These are phyloP conservation scores for Thalassia testudinum DNA, from an alignment of 116 monocot genomes.

Conservation along the genomic window DNA sequence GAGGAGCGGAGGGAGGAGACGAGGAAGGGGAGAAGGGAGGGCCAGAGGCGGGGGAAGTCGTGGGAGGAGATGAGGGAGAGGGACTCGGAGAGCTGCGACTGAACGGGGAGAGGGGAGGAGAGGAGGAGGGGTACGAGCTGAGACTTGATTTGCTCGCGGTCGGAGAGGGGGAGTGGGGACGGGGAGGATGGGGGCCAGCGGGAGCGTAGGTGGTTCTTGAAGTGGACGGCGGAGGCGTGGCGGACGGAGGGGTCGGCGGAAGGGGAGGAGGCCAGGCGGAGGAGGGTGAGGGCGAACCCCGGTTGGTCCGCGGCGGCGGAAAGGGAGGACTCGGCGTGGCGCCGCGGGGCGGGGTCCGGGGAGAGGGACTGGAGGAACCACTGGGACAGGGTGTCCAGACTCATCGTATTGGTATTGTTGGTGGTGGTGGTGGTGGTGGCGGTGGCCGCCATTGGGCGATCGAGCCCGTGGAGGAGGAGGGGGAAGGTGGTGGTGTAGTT, in stretches of 20 bases:
- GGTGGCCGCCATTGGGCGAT: no score
- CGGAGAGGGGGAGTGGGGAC: conserved; percentile 28
- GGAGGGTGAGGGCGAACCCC: conserved; percentile 60
- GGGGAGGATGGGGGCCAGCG: conserved; percentile 40
- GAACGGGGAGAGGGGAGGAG: conserved; percentile 44
- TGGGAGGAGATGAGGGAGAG: conserved; percentile 47
- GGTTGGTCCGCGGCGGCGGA: conserved; percentile 34
- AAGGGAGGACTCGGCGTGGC: conserved; percentile 63
- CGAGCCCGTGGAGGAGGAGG: no score
- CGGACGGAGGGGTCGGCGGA: conserved; percentile 39
- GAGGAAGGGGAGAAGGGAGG: conserved; percentile 63
- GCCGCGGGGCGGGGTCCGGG: conserved; percentile 49
- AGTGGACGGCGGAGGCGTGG: conserved; percentile 73
- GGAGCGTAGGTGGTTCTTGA: conserved; percentile 80
- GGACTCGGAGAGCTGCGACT: conserved; percentile 51
- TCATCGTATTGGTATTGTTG: no score
- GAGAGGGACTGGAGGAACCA: conserved; percentile 77
- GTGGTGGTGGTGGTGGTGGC: no score
- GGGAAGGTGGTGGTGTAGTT: no score
- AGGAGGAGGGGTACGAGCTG: conserved; percentile 59
- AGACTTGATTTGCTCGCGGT: conserved; percentile 34
- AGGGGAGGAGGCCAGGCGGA: conserved; percentile 46
- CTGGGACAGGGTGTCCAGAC: conserved; percentile 28
- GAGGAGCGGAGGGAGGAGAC: conserved; percentile 41
- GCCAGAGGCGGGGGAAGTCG: conserved; percentile 77